These are phyloP conservation scores for Apium graveolens DNA, from an alignment of 129 eudicot species.

Conservation along the genomic window DNA sequence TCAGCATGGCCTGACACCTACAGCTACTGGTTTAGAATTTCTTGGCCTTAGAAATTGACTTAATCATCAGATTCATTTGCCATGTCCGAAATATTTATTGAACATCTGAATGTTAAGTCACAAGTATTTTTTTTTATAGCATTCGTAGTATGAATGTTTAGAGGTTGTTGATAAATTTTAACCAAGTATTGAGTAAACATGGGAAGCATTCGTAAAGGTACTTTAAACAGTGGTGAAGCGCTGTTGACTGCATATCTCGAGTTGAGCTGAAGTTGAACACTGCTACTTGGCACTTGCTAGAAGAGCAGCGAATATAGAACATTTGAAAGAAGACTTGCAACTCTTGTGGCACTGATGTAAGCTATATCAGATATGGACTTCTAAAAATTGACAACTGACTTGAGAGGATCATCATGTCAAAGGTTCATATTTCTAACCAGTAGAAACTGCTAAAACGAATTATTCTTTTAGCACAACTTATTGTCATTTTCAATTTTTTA, in stretches of 20 bases:
- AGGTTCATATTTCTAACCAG: not conserved
- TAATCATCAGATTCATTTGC: not conserved
- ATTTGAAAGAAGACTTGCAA: not conserved
- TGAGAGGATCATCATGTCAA: not conserved
- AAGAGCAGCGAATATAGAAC: not conserved
- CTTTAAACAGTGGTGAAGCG: not conserved
- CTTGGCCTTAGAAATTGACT: conserved; percentile 22
- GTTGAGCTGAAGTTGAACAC: not conserved
- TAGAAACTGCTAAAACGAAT: not conserved
- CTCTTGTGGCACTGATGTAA: not conserved
- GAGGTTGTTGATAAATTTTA: not conserved
- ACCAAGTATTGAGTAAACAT: not conserved
- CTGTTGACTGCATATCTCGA: not conserved
- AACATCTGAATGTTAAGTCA: not conserved
- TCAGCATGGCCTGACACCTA: conserved; percentile 56
- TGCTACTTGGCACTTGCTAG: not conserved
- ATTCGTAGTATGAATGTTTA: not conserved
- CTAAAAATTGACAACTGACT: not conserved
- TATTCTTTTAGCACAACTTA: not conserved
- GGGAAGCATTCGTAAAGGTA: not conserved
- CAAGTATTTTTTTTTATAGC: not conserved
- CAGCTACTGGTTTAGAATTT: conserved; percentile 66
- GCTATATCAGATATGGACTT: not conserved
- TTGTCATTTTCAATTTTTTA: not conserved
- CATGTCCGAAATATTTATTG: not conserved